Percentiles rank a stretch among this genome's conserved stretches.
Evolutionary conservation across 495 filamentous ascomycete genomes (phyloP).

Genomic region (Cercophora samala): DNA sequence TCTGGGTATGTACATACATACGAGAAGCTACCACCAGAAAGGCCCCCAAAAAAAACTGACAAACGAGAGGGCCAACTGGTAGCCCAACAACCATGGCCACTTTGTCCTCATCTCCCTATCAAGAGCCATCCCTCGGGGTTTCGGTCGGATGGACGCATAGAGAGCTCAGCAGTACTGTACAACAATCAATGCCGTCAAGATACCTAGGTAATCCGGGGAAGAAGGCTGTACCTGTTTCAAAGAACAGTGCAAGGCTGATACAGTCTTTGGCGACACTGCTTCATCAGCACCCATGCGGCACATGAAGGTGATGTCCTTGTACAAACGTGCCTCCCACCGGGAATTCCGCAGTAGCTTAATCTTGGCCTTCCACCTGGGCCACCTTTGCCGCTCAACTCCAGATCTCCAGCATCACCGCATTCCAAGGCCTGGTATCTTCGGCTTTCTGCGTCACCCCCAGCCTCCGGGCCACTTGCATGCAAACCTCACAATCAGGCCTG

Average conservation of each 20-base stretch:
- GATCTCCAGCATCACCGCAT: neutral
- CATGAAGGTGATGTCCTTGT: neutral
- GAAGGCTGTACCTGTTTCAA: neutral
- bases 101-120: neutral
- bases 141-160: neutral
- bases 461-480: neutral
- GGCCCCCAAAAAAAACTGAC: too few species aligned
- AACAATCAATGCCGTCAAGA: neutral
- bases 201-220: neutral
- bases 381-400: neutral
- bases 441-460: neutral
- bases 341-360: neutral
- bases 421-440: neutral
- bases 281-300: neutral
- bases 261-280: neutral
- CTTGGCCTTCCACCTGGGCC: neutral
- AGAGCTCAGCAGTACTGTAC: neutral
- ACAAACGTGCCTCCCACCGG: neutral
- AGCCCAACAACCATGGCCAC: neutral
- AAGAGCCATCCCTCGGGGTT: neutral
- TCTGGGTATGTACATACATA: too few species aligned
- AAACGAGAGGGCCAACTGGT: too few species aligned
- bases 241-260: neutral
- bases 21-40: too few species aligned
- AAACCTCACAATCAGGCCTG: neutral